Base-by-base conservation (phyloP, 352 stramenopile species). In the Thalassiosira hispida region DNA sequence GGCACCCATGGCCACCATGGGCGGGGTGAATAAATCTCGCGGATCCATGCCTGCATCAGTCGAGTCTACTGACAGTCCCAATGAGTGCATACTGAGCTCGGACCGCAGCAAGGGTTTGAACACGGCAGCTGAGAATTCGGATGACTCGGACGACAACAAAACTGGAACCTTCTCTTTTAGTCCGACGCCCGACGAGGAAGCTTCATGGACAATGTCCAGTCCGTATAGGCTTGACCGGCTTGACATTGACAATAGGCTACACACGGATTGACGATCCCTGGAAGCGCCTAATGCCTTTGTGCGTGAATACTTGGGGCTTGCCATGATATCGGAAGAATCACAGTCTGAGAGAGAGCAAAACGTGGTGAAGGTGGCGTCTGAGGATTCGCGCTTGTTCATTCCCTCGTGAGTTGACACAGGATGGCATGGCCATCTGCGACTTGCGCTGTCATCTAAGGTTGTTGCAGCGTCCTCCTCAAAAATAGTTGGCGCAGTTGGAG, bases 41-140 rank as follows among this genome's bases (percentile, higher is more conserved):
- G 44, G 22, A 31, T 51, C 33, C 14, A 71, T 35, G 7, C 47
- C 22, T 11, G 47, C 33, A 23, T 81, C 73, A 35, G 42, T 61
- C 9, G 73, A 82, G 40, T 82, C 73, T n/a, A 82, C 29, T 6
- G 65, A 82, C 22, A 77, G 29, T 7, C 73, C 73, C 9, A 81
- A 55, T 33, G 73, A 81, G 33, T 77, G 72, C 25, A 63, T 35
- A 16, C 73, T 82, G 25, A 70, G 61, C 38, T 81, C 73, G 7
- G 73, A 81, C 11, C 63, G 35, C 14, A 22, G 73, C 31, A 60
- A 27, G 14, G 71, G 40, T 46, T 59, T 61, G 9, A 70, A 23
- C 47, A 29, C 5, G 3, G 18, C n/a, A 42, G 6, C 7, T 12
- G 18, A 20, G 0, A 62, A 18, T 49, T 72, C 44, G 5, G 42